These are phyloP conservation scores for Ramularia endophylla DNA, from an alignment of 2,329 filamentous ascomycete genomes.

Conservation along the genomic window DNA sequence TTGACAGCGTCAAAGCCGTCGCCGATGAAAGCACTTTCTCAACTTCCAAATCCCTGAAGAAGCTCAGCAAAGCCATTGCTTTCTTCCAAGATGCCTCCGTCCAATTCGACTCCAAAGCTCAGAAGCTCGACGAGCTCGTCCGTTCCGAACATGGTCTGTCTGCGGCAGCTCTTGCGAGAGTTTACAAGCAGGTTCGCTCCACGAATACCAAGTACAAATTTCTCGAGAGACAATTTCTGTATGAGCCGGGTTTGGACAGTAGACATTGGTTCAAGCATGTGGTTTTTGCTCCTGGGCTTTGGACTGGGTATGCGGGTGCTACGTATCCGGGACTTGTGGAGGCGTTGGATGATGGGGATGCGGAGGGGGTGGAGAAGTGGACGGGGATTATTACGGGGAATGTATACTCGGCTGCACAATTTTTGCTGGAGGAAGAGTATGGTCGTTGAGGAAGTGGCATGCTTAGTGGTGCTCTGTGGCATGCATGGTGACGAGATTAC, in stretches of 20 bases:
- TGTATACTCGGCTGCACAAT: conserved; percentile 18
- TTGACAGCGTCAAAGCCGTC: conserved; percentile 36
- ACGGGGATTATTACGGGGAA: conserved; percentile 34
- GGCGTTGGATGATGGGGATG: conserved; percentile 46
- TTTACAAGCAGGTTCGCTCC: conserved; percentile 44
- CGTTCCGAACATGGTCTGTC: conserved; percentile 43
- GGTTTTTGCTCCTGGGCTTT: conserved; percentile 83
- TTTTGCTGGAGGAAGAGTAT: conserved; percentile 12
- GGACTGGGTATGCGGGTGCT: conserved; percentile 82
- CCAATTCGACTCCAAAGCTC: conserved; percentile 48
- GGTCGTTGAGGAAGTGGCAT: too few species aligned
- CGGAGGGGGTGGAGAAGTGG: conserved; percentile 39
- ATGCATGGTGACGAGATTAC: too few species aligned
- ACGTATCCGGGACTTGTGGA: conserved; percentile 62
- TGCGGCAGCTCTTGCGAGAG: conserved; percentile 41
- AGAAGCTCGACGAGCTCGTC: conserved; percentile 19
- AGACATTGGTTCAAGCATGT: conserved; percentile 91
- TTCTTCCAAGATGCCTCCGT: conserved; percentile 45
- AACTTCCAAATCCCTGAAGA: conserved; percentile 32
- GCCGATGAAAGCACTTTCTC: conserved; percentile 22
- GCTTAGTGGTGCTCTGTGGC: too few species aligned
- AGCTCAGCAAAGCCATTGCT: conserved; percentile 45
- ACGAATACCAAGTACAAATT: conserved; percentile 79
- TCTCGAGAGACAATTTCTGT: conserved; percentile 75
- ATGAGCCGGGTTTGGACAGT: conserved; percentile 68